Evolutionary conservation across 768 basidiomycete genomes (phyloP), one percentile per base, ranked within the genome.

Genomic region (Boletellus ananas): DNA sequence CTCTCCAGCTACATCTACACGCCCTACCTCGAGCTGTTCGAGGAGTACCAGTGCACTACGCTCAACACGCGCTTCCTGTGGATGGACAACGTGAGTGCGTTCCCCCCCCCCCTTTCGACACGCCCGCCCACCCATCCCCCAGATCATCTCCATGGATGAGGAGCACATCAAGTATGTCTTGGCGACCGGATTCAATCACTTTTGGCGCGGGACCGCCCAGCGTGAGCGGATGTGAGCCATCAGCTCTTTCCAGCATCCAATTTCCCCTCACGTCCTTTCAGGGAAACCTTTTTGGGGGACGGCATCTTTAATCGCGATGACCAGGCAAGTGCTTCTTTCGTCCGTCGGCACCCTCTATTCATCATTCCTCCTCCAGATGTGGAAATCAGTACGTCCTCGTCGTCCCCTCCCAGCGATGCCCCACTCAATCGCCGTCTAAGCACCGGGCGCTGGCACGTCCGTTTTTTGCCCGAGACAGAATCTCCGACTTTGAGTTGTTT

Each of bases 231-330:
- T 85, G 85, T 85, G 51, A 53, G 83, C 67, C 16, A 13, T 34
- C 17, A 2, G 34, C 1, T 40, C 25, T 13, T 36, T 41, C 27
- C n/a, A 13, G 25, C n/a, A 9, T 35, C 34, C 8, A 20, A 39
- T 13, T 21, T 18, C 54, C 43, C 23, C 60, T 60, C 47, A 63
- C 35, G 1, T 36, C 48, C 18, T 48, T 29, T 0, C 55, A 74
- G 73, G 56, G 73, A 75, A 51, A 61, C 34, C 40, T 83, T 87
- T 61, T 72, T 89, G n/a, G 87, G 87, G 4, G 72, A 78, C 54
- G 85, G 87, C 2, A 87, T 90, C 34, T 90, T 90, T 65, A 87
- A 87, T 55, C 76, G 85, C 14, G 87, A 87, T 63, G 86, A 84
- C 57, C 79, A 83, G 67, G 82, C 81, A 61, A 67, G 72, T 54